Base-by-base conservation (phyloP, 345 rosid species). In the Aurinia saxatilis region DNA sequence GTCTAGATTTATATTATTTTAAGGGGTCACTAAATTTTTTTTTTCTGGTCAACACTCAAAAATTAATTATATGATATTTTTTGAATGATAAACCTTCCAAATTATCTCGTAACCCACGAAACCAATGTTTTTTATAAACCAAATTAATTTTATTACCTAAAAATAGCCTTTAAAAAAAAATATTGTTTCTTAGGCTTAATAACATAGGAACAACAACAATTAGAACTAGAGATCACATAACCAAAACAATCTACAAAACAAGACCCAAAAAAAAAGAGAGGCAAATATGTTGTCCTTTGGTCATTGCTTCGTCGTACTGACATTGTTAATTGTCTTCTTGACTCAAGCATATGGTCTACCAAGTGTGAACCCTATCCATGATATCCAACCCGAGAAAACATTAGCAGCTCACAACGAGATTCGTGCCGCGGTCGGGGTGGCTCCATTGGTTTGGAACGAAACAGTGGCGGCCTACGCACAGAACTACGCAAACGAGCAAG, bases 401-500 rank as follows among this genome's bases (percentile, higher is more conserved):
- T 8, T 81, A 41, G 21, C 45, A 16, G 70, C 65, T 30, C 86
- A 83, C 73, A 83, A 83, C 57, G n/a, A 52, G 17, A 79, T 77
- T 25, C 79, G 86, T 11, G 70, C 64, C 0, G 69, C 14, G 10
- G 86, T 83, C 0, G 77, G 79, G 1, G 89, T 81, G 6, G 72
- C 66, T 11, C 75, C 75, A 11, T n/a, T 83, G 54, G 60, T 62
- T 0, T 83, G 86, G 89, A 75, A 81, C 74, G 0, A 45, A 10
- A 70, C 41, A 1, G 64, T 84, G 2, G 89, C 82, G 0, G 73
- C 70, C 45, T 77, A 68, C 35, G 86, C 86, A 7, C 78, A 42
- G 10, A 33, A 36, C 30, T 84, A 68, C 5, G 80, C 82, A 0
- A 49, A 52, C 15, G 3, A 50, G 12, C 60, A 23, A 39, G 53